phyloP scores from a whole-genome alignment of 2,329 filamentous ascomycete species.

The Calonectria henricotiae region DNA sequence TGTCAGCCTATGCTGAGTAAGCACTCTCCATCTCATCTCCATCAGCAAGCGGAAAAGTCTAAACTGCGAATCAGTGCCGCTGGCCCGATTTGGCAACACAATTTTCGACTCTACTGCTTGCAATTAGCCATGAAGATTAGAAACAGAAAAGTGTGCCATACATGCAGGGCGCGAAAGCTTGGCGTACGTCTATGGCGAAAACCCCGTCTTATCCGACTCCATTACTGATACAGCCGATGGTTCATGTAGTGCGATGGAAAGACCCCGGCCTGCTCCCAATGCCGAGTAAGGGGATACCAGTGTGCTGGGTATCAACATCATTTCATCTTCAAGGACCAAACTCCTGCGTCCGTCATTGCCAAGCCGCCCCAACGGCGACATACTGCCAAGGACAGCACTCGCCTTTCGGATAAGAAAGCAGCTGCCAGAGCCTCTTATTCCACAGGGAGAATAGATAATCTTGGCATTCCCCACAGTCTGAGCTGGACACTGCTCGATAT shows the following conservation, averaged over 20 bases:
- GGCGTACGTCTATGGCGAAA: slow-evolving; percentile 41
- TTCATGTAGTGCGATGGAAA: slow-evolving; percentile 50
- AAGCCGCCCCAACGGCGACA: not conserved
- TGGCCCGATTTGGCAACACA: not conserved
- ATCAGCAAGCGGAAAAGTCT: not conserved
- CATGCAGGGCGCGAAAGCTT: slow-evolving; percentile 49
- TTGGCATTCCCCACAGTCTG: slow-evolving; percentile 6
- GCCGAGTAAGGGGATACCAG: slow-evolving; percentile 37
- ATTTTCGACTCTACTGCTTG: not conserved
- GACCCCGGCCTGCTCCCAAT: slow-evolving; percentile 50
- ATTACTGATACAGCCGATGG: not conserved
- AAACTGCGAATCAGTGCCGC: not conserved
- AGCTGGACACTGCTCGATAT: slow-evolving; percentile 50
- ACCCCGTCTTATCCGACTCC: no score
- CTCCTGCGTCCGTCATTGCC: not conserved
- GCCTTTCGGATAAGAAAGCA: not conserved
- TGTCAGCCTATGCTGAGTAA: no score
- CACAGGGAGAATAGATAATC: not conserved
- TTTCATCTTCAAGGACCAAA: slow-evolving; percentile 46
- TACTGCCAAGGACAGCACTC: not conserved
- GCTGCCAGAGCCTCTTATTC: not conserved
- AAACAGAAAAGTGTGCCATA: slow-evolving; percentile 48
- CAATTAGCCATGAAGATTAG: slow-evolving; percentile 46
- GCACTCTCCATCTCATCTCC: no score
- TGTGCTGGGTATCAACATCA: slow-evolving; percentile 51